These are phyloP conservation scores for Melampsora medusae DNA, from an alignment of 1,284 basidiomycete genomes.

Conservation along the genomic window DNA sequence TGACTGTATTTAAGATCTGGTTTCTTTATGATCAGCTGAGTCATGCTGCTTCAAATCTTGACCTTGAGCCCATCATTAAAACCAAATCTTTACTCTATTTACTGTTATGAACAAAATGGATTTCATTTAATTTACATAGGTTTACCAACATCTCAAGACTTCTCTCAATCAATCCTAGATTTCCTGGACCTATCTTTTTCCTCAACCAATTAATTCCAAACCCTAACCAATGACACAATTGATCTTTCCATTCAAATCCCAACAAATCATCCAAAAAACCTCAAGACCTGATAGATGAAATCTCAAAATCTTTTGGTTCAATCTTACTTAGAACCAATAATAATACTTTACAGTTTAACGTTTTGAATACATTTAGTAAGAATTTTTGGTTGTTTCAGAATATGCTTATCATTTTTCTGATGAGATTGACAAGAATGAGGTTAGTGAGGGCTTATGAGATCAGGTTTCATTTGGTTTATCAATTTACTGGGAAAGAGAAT, in stretches of 20 bases:
- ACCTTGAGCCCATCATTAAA: neutral
- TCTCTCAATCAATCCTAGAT: neutral
- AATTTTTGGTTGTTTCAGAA: neutral
- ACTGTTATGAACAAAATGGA: too few species aligned
- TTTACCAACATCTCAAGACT: neutral
- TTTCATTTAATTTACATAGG: neutral
- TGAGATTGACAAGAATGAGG: neutral
- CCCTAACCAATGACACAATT: neutral
- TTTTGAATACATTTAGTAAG: neutral
- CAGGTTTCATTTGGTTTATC: neutral
- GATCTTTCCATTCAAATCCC: neutral
- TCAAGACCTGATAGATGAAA: neutral
- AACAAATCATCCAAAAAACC: neutral
- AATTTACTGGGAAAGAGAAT: neutral
- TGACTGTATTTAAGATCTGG: neutral
- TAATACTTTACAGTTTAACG: neutral
- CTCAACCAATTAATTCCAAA: neutral
- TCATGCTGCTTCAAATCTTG: neutral
- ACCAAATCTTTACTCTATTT: neutral
- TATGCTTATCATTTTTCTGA: neutral
- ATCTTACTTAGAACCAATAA: neutral
- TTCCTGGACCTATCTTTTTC: neutral
- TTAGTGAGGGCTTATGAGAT: neutral
- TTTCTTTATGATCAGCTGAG: neutral
- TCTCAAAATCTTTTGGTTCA: neutral